These are phyloP conservation scores for Chaetothyriales sp. DNA, from an alignment of 2,329 filamentous ascomycete genomes.

Conservation along the genomic window DNA sequence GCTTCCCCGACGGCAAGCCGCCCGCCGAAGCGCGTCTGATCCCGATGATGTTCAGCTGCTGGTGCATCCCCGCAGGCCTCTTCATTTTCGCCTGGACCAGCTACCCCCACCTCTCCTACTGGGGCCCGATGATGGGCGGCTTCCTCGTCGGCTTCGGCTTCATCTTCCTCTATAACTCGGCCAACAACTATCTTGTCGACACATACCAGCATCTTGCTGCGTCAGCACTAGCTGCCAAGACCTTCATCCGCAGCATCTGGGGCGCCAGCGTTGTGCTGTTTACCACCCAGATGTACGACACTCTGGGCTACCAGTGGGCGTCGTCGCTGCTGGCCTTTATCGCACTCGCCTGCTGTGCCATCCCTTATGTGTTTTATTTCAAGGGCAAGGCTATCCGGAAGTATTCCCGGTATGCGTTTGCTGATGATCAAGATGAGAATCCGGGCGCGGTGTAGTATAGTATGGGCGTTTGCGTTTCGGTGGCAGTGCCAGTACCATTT, in stretches of 20 bases:
- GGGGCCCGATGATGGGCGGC: conserved; percentile 58
- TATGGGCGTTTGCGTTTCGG: too few relatives aligned
- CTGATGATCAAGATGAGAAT: conserved; percentile 34
- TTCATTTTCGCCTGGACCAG: conserved; percentile 60
- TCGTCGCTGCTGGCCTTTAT: conserved; percentile 59
- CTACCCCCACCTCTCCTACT: conserved; percentile 46
- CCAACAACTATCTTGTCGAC: conserved; percentile 65
- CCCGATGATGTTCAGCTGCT: conserved; percentile 68
- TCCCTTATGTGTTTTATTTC: conserved; percentile 71
- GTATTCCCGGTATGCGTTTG: conserved; percentile 59
- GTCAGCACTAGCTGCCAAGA: conserved; percentile 74
- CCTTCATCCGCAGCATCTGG: conserved; percentile 78
- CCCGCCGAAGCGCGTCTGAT: conserved; percentile 66
- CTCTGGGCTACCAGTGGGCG: conserved; percentile 64
- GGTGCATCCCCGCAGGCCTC: conserved; percentile 54
- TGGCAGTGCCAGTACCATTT: too few relatives aligned
- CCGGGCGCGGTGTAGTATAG: too few relatives aligned
- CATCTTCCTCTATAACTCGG: conserved; percentile 70
- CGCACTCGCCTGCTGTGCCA: conserved; percentile 62
- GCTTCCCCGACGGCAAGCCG: conserved; percentile 53
- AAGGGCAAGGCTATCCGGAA: conserved; percentile 59
- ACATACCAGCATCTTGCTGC: conserved; percentile 74
- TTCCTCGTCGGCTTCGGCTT: conserved; percentile 65
- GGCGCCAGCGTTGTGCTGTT: conserved; percentile 66
- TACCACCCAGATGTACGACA: conserved; percentile 65